Percentiles rank a stretch among this genome's conserved stretches.
Conservation (phyloP, 1,284 basidiomycete species). For the Hymenochaete sp. region DNA sequence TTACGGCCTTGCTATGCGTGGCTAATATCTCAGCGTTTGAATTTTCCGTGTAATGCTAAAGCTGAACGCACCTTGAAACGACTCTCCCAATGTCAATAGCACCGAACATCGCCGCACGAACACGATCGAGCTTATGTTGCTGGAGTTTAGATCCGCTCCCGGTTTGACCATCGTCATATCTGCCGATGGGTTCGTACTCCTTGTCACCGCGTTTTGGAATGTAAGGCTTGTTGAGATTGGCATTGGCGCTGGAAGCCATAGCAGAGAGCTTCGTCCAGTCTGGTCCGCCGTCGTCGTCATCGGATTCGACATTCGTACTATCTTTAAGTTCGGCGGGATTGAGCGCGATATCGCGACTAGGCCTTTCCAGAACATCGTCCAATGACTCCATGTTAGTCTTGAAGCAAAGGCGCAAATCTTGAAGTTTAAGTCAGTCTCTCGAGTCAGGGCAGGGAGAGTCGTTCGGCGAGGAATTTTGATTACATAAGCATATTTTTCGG, state of each 20-base stretch:
- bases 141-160: slow-evolving; percentile 72
- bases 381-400: too few species aligned
- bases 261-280: slow-evolving; percentile 48
- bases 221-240: slow-evolving; percentile 1
- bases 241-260: background rate
- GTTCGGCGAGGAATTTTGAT: too few species aligned
- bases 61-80: slow-evolving; percentile 62
- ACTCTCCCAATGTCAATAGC: slow-evolving; percentile 67
- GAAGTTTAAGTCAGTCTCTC: too few species aligned
- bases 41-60: background rate
- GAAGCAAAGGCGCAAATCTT: too few species aligned
- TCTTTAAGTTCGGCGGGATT: too few species aligned
- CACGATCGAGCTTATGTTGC: slow-evolving; percentile 58
- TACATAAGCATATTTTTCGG: too few species aligned
- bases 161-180: slow-evolving; percentile 19
- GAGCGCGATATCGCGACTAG: too few species aligned
- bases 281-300: slow-evolving; percentile 47
- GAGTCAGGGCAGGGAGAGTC: too few species aligned
- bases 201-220: slow-evolving; percentile 66
- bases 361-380: too few species aligned
- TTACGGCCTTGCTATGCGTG: slow-evolving; percentile 66
- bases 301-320: too few species aligned
- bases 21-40: too few species aligned
- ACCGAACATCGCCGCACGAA: slow-evolving; percentile 77
- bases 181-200: slow-evolving; percentile 78